Evolutionary conservation across 2,329 filamentous ascomycete species (phyloP), one percentile per base, ranked within the genome.

Genomic region (Pseudogymnoascus sp.): DNA sequence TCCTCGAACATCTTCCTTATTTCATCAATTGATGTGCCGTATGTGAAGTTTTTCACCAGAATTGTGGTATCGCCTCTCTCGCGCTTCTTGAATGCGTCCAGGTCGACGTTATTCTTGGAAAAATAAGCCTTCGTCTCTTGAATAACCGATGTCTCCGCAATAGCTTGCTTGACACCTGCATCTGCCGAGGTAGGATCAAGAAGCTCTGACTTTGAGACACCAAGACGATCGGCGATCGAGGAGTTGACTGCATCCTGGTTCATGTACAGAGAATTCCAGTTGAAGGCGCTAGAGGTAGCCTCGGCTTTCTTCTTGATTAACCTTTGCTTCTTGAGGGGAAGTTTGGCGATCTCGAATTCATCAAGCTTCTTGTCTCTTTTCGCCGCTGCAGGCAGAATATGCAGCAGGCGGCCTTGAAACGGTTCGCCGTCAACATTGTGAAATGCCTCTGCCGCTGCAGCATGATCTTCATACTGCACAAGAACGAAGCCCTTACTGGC

Each of bases 201-300:
- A 63, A 99, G 78, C 70, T 96, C 92, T 9, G 91, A 88, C 79
- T 99, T 99, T 62, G 89, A 88, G 63, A 99, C 85, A 55, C 93
- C 93, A 63, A 99, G 81, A 61, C 93, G 88, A 71, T 88, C 86
- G 58, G 95, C 91, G 65, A 96, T 86, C 5, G 93, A 96, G 59
- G 90, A 87, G 76, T 97, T 93, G 61, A 99, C 92, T 60, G 95
- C 91, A 78, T 99, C 93, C 77, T 91, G 89, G 76, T 89, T 97
- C 90, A 99, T 96, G 76, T 95, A 99, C n/a, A 99, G 80, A n/a
- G 93, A 93, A 79, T 99, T 99, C 95, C 95, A 99, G 74, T 93
- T 96, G 78, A 97, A 97, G 1, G 84, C 86, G 59, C 83, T 86
- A 31, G 87, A 88, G 7, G 89, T 83, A 21, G 93, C 90, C 70